Percentiles rank a stretch among this genome's conserved stretches.
These are phyloP conservation scores for Solidago caesia DNA, from an alignment of 129 eudicot species.

Conservation along the genomic window DNA sequence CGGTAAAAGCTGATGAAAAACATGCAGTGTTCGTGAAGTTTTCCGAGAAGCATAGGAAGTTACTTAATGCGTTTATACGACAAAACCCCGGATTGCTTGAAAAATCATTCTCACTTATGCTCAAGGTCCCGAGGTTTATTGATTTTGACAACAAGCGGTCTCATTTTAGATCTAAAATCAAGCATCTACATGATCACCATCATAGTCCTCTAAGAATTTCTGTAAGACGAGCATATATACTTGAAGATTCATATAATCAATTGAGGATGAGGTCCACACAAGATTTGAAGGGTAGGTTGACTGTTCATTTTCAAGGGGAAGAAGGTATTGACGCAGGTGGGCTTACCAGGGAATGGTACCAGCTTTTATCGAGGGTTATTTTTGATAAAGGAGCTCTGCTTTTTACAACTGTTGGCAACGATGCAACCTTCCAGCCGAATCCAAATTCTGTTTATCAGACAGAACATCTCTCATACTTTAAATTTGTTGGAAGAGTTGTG, in stretches of 20 bases:
- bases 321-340: conserved; percentile 99
- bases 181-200: conserved; percentile 95
- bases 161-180: conserved; percentile 94
- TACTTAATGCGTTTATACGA: conserved; percentile 82
- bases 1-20: conserved; percentile 63
- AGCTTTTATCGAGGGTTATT: conserved; percentile 85
- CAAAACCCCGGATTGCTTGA: conserved; percentile 97
- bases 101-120: conserved; percentile 90
- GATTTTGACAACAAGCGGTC: conserved; percentile 96
- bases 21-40: conserved; percentile 75
- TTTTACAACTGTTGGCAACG: conserved; percentile 95
- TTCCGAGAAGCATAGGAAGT: conserved; percentile 85
- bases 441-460: conserved; percentile 99
- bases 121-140: conserved; percentile 92
- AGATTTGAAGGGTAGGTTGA: conserved; percentile 89
- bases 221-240: conserved; percentile 94
- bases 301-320: conserved; percentile 97
- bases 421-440: conserved; percentile 94
- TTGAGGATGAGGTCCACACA: conserved; percentile 82
- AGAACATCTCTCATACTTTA: conserved; percentile 97
- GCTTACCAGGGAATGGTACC: conserved; percentile 99
- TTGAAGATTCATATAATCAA: conserved; percentile 97
- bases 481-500: conserved; percentile 97
- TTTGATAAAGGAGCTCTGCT: conserved; percentile 94
- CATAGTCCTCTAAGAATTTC: conserved; percentile 93